Percentiles rank a stretch among this genome's conserved stretches.
Conservation (phyloP, 257 asterid species). For the Rehmannia glutinosa region DNA sequence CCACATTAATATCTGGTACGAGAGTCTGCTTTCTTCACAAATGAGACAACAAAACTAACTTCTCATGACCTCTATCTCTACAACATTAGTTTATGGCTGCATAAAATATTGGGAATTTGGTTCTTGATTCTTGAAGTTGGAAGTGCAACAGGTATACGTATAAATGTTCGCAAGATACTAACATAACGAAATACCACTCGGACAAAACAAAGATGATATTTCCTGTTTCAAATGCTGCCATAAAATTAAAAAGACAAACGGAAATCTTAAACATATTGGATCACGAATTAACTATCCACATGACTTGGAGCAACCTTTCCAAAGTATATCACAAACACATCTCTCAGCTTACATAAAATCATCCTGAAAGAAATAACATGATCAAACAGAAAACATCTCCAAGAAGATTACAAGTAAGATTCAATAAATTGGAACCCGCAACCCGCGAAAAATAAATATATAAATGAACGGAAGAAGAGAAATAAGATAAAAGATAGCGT, state of each 20-base stretch:
- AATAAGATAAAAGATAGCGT: background rate
- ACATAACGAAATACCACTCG: too few relatives aligned
- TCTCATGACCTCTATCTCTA: background rate
- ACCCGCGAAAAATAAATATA: too few relatives aligned
- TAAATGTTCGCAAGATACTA: background rate
- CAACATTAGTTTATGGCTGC: background rate
- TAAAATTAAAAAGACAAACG: background rate
- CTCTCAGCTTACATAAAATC: too few relatives aligned
- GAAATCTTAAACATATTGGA: too few relatives aligned
- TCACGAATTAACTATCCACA: too few relatives aligned
- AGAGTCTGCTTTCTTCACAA: background rate
- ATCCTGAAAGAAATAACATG: too few relatives aligned
- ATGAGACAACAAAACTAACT: too few relatives aligned
- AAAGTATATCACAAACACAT: too few relatives aligned
- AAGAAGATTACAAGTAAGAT: too few relatives aligned
- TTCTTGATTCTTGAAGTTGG: background rate
- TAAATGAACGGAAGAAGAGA: background rate
- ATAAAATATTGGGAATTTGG: background rate
- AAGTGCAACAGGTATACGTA: slow-evolving; percentile 1
- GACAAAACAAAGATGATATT: background rate
- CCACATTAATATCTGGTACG: background rate
- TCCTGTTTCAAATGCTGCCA: background rate
- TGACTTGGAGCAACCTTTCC: too few relatives aligned
- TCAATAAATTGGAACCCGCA: background rate
- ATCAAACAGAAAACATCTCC: too few relatives aligned